Evolutionary conservation across 1,139 yeast species (phyloP).

Genomic region (Arxiozyma heterogenica): DNA sequence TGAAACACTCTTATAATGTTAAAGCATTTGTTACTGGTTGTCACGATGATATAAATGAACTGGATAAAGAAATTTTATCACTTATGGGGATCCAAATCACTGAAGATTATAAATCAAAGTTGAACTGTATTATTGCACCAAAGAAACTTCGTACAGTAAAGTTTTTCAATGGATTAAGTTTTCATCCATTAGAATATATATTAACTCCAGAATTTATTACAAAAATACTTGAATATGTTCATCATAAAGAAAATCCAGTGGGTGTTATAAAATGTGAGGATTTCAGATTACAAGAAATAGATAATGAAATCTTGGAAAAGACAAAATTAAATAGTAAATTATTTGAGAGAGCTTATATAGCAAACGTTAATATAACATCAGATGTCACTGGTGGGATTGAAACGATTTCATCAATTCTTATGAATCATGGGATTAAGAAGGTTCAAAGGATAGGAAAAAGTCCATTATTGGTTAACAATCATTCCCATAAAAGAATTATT

Average conservation of each 20-base stretch:
- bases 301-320: constrained; percentile 27
- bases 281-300: constrained; percentile 27
- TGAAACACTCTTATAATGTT: constrained; percentile 3
- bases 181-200: constrained; percentile 27
- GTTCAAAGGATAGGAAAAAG: constrained; percentile 4
- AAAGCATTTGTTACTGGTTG: constrained; percentile 26
- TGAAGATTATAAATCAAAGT: constrained; percentile 34
- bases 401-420: constrained; percentile 51
- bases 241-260: constrained; percentile 12
- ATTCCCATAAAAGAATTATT: constrained; percentile 17
- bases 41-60: constrained; percentile 38
- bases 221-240: constrained; percentile 27
- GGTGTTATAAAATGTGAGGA: constrained; percentile 4
- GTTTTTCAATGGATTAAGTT: constrained; percentile 42
- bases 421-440: constrained; percentile 46
- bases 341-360: constrained; percentile 31
- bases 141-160: constrained; percentile 75
- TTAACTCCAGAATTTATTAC: constrained; percentile 29
- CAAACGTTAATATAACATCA: constrained; percentile 53
- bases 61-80: constrained; percentile 32
- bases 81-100: constrained; percentile 37
- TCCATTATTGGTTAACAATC: constrained; percentile 3
- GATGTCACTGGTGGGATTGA: constrained; percentile 62
- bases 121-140: constrained; percentile 63
- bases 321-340: constrained; percentile 28